These are phyloP conservation scores for Angomonas deanei DNA, from an alignment of 208 protist species.

Conservation along the genomic window DNA sequence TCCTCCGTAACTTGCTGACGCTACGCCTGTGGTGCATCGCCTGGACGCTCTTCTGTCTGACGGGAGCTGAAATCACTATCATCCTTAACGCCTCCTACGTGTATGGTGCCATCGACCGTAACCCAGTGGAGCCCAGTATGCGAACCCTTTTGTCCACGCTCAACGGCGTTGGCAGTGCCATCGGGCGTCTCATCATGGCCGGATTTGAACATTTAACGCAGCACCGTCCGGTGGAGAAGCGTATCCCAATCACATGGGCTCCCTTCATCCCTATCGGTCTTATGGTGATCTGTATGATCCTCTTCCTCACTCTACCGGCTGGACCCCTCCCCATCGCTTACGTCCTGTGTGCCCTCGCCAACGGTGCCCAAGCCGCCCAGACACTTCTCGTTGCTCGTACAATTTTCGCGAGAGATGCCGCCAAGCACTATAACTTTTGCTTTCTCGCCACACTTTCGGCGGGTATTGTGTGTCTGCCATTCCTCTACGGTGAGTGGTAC, in stretches of 20 bases:
- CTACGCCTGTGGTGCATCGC: constrained; percentile 10
- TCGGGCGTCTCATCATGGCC: constrained; percentile 22
- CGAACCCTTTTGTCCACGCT: constrained; percentile 22
- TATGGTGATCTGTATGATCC: constrained; percentile 15
- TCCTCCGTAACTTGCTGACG: constrained; percentile 12
- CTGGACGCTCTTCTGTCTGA: constrained; percentile 9
- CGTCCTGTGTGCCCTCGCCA: constrained; percentile 19
- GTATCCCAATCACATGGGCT: no score
- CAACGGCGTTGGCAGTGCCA: constrained; percentile 26
- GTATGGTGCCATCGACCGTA: constrained; percentile 8
- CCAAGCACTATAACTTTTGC: constrained; percentile 27
- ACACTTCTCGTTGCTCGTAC: constrained; percentile 25
- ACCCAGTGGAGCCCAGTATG: constrained; percentile 3
- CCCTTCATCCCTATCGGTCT: constrained; percentile 8
- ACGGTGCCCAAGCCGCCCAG: constrained; percentile 21
- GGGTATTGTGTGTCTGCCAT: constrained; percentile 16
- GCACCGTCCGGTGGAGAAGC: constrained; percentile 16
- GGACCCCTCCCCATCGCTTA: constrained; percentile 17
- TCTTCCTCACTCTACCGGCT: constrained; percentile 12
- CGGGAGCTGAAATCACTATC: constrained; percentile 12
- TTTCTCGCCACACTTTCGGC: constrained; percentile 11
- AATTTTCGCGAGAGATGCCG: constrained; percentile 27
- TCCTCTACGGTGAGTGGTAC: constrained; percentile 34
- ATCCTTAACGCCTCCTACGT: constrained; percentile 20
- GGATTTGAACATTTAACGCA: constrained; percentile 27